phyloP scores from a whole-genome alignment of 176 grass and related monocot genomes.

The Carex littledalei region DNA sequence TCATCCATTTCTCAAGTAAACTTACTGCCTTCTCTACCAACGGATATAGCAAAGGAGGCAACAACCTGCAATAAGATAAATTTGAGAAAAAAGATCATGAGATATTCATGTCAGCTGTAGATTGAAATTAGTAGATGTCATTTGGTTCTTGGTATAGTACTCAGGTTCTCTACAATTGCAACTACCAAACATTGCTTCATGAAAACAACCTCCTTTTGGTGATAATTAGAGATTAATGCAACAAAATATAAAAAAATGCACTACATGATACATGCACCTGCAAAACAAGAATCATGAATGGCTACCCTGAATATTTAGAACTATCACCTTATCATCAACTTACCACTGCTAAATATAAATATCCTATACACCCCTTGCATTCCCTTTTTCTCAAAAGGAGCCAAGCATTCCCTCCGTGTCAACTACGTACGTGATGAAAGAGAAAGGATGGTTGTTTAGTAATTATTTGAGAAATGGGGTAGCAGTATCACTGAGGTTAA shows the following conservation, averaged over 20 bases:
- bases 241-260: neutral
- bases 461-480: neutral
- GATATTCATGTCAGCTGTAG: neutral
- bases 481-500: neutral
- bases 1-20: neutral
- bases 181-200: neutral
- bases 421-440: neutral
- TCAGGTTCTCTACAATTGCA: neutral
- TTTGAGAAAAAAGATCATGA: neutral
- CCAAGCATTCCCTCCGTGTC: neutral
- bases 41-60: neutral
- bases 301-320: neutral
- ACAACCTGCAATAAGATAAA: slow-evolving; percentile 8
- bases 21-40: neutral
- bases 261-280: neutral
- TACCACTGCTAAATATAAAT: neutral
- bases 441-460: neutral
- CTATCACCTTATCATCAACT: neutral
- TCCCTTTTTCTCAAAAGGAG: neutral
- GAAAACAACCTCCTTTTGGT: neutral
- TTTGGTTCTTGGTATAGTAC: neutral
- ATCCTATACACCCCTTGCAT: neutral
- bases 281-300: neutral
- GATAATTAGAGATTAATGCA: neutral
- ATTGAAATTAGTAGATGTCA: neutral